phyloP scores from a whole-genome alignment of 345 rosid species.

The Eucalyptus sp. region DNA sequence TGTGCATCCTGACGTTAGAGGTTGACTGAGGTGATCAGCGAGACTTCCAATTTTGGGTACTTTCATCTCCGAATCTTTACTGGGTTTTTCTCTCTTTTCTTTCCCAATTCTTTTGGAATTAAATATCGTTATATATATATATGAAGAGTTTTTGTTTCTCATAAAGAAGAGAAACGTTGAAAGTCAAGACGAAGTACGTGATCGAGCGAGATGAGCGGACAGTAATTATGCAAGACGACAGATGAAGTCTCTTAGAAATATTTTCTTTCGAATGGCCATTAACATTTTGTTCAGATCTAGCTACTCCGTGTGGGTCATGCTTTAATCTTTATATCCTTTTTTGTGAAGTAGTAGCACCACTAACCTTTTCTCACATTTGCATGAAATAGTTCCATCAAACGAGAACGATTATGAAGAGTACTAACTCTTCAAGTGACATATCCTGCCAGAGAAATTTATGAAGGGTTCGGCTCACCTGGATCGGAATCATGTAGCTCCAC shows the following conservation, averaged over 20 bases:
- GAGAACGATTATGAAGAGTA: background rate
- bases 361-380: background rate
- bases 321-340: background rate
- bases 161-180: rapidly evolving
- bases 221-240: background rate
- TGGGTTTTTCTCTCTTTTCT: background rate
- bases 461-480: background rate
- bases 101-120: background rate
- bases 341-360: background rate
- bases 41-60: background rate
- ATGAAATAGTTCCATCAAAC: background rate
- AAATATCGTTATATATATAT: background rate
- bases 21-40: background rate
- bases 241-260: background rate
- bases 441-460: background rate
- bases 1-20: background rate
- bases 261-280: too few relatives aligned
- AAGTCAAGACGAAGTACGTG: background rate
- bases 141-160: background rate
- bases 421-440: background rate
- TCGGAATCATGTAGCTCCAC: background rate
- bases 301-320: background rate
- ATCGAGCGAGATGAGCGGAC: background rate
- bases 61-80: background rate
- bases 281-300: background rate